Base-by-base conservation (phyloP, 208 protist species). In the Endotrypanum monterogeii region DNA sequence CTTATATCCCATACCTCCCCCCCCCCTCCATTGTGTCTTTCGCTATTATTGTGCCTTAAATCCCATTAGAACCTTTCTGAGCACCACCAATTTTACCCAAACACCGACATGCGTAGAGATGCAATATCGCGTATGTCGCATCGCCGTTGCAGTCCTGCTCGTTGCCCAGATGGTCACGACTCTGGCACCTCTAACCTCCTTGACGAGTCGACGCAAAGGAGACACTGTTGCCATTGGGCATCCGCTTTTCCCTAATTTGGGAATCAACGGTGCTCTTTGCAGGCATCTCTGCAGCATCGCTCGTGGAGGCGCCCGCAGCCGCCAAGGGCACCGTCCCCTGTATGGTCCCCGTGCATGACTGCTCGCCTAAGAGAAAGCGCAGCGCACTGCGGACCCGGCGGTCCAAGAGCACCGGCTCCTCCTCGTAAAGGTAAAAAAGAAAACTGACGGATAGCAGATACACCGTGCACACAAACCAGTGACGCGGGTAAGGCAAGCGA, bases 381-480 rank as follows among this genome's bases (percentile, higher is more conserved):
- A 96, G 76, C 25, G 80, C 76, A 44, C 39, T 72, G 56, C 83
- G 82, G n/a, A 94, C 73, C 69, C 89, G 83, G 12, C 78, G 63
- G 73, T 94, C 82, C 51, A 95, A 70, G 52, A 88, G 80, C 41
- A 75, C 60, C 48, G 92, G 89, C 71, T 93, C 88, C 70, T 92
- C 85, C 65, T 94, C 92, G 74, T 92, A 95, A 77, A 92, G 80
- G 71, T 82, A 94, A 67, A 91, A 91, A 50, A 97, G 68, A 81
- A 89, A 94, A 25, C 74, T 80, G 57, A 93, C 76, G 12, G 89
- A 94, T 63, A 86, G 60, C 20, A 97, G 5, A 83, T 97, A 97
- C n/a, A 88, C 75, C 32, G 78, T 54, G 67, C 92, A 86, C n/a
- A 94, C 67, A 25, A 87, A 79, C 81, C 75, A 84, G 74, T 92